A percentile compares a stretch with the other conserved stretches of the same genome.
Conservation (phyloP, 352 stramenopile species). For the Achlya hypogyna region DNA sequence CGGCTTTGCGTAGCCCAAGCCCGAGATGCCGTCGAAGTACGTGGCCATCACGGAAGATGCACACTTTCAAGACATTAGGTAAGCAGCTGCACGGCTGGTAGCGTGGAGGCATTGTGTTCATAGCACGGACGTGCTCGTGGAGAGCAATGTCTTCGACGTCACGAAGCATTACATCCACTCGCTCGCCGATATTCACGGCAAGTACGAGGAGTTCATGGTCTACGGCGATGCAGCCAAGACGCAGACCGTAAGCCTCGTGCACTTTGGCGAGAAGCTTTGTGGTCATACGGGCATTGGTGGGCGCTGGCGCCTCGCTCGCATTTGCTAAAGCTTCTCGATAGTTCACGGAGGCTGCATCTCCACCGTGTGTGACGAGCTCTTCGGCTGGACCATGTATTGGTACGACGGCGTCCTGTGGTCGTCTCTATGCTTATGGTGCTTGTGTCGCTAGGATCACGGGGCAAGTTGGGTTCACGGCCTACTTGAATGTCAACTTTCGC, state of each 20-base stretch:
- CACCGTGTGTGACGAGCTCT: conserved; percentile 16
- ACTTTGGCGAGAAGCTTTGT: conserved; percentile 20
- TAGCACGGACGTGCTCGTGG: background rate
- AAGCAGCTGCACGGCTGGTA: background rate
- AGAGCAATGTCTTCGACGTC: conserved; percentile 12
- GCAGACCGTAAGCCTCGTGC: conserved; percentile 6
- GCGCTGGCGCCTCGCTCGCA: background rate
- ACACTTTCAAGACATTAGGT: background rate
- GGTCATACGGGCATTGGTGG: conserved; percentile 14
- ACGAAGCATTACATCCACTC: conserved; percentile 20
- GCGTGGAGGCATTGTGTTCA: background rate
- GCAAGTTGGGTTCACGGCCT: conserved; percentile 16
- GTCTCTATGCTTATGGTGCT: background rate
- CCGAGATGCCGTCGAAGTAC: conserved; percentile 1
- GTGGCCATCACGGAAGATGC: background rate
- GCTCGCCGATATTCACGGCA: conserved; percentile 2
- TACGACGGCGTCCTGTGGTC: background rate
- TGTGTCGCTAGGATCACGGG: conserved; percentile 1
- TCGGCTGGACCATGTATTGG: conserved; percentile 21
- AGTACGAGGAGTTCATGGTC: conserved; percentile 18
- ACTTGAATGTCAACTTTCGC: conserved; percentile 19
- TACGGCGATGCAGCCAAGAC: conserved; percentile 11
- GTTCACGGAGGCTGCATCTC: conserved; percentile 19
- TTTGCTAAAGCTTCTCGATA: background rate
- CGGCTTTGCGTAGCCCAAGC: background rate